Evolutionary conservation across 257 asterid genomes (phyloP), one percentile per base, ranked within the genome.

Genomic region (Solanum sejunctum): DNA sequence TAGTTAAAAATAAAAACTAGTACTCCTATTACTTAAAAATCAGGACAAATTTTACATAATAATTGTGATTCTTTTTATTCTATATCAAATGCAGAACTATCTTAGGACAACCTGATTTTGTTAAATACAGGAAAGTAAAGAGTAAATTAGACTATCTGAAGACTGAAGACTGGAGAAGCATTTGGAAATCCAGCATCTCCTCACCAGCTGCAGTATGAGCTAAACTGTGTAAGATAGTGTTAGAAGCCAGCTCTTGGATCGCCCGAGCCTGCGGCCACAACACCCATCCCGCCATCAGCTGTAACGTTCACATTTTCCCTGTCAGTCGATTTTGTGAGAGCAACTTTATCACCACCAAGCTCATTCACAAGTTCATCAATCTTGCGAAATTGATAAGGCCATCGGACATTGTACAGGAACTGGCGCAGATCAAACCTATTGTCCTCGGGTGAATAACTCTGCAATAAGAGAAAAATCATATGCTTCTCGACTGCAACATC

Each of bases 381-480:
- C 88, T 93, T 93, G 51, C 93, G 89, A 47, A 96, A 96, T 84
- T 95, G 98, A 86, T 85, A 92, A 3, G 99, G 98, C 98, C 99
- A 96, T 87, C 93, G 91, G 26, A 92, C 90, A 61, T 96, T 96
- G 88, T 95, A 96, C 41, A 95, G 90, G 84, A 96, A 96, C 71
- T 96, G 98, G 82, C 98, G 98, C 69, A 93, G 95, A 88, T 96
- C 98, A 70, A 90, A 95, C 87, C 99, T 94, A 82, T 96, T 96
- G 84, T 96, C 99, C 84, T 96, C 98, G 0, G 97, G 98, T 3
- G 98, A 96, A 87, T 96, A 96, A 83, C 92, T 89, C 94, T 90
- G 92, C 88, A 83, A 21, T 23, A 32, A 5, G 0, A 23, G 82
- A 81, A 55, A 8, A 11, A 11, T 28, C 83, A 26, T 78, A 78